Conservation (phyloP, 2,329 filamentous ascomycete species). For the Metarhizium anisopliae region DNA sequence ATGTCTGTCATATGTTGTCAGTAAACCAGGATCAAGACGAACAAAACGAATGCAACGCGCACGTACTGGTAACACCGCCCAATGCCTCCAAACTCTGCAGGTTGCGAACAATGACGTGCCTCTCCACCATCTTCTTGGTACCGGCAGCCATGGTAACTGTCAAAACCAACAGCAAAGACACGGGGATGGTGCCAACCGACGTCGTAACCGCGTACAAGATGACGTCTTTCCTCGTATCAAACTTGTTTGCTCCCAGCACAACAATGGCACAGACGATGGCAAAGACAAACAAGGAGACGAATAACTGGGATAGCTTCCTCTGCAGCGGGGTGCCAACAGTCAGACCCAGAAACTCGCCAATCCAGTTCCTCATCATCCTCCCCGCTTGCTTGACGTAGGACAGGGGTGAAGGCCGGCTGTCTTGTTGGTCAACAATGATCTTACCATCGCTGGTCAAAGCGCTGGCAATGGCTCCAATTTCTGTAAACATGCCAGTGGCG, state of each 20-base stretch:
- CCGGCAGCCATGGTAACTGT: slow-evolving; percentile 46
- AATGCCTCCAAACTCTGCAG: slow-evolving; percentile 38
- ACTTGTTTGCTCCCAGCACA: slow-evolving; percentile 28
- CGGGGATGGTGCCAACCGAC: slow-evolving; percentile 35
- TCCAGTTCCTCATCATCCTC: slow-evolving; percentile 5
- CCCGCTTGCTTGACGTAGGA: slow-evolving; percentile 1
- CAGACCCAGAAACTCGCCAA: slow-evolving; percentile 34
- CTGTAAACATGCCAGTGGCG: slow-evolving; percentile 47
- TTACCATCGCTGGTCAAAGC: slow-evolving; percentile 13
- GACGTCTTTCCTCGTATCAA: slow-evolving; percentile 23
- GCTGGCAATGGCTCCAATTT: slow-evolving; percentile 47
- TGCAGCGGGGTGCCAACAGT: slow-evolving; percentile 58
- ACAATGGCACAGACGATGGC: slow-evolving; percentile 32
- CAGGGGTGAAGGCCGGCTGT: neutral
- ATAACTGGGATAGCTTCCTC: slow-evolving; percentile 57
- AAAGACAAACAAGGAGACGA: slow-evolving; percentile 53
- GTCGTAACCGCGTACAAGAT: slow-evolving; percentile 30
- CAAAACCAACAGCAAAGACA: slow-evolving; percentile 36
- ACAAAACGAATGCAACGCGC: neutral
- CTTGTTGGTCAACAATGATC: neutral
- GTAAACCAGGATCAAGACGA: neutral
- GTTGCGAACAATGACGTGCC: slow-evolving; percentile 39
- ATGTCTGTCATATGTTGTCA: slow-evolving; percentile 13
- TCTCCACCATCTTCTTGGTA: slow-evolving; percentile 36
- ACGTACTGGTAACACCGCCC: slow-evolving; percentile 38